Base-by-base conservation (phyloP, 352 stramenopile genomes). In the Phytophthora quininea region DNA sequence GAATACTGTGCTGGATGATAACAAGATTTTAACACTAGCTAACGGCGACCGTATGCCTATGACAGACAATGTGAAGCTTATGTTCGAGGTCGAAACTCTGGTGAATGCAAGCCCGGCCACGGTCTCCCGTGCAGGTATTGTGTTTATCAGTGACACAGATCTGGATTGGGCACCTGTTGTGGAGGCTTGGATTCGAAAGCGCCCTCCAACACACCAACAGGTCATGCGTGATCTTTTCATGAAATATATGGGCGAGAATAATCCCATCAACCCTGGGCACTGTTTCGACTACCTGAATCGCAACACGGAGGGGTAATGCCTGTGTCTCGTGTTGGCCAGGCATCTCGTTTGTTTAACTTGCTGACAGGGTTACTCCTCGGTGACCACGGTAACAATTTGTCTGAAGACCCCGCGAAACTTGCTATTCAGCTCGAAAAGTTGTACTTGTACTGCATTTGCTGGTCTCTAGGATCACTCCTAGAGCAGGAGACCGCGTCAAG, bases 41-140 rank as follows among this genome's bases (percentile, higher is more conserved):
- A 99, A 99, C 70, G 97, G 97, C 19, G 96, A 99, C 57, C 92
- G 97, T 29, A 99, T 99, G 79, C 96, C 96, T 19, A 99, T 99
- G 96, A 99, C 96, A 8, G 96, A 99, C 64, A 99, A 99, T 70
- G 95, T 99, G 24, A 98, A 98, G 71, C 79, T 97, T 32, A 98
- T 98, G 92, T 98, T 98, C 77, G 96, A 99, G 76, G 96, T 99
- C 29, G 97, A 99, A 68, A 99, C 95, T 10, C 74, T 99, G 35
- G 95, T 98, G 32, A 99, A 99, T 73, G 97, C 97, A 14, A 98
- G 93, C 77, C 97, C 97, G 3, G 97, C 97, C 5, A 99, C 97
- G 2, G 97, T 99, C 11, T 98, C 92, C 27, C 93, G 97, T 38
- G 96, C 95, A 31, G 97, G 97, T 58, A 99, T 99, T 52, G 98